Conservation (phyloP, 441 rosid species). For the Macaranga tanarius region DNA sequence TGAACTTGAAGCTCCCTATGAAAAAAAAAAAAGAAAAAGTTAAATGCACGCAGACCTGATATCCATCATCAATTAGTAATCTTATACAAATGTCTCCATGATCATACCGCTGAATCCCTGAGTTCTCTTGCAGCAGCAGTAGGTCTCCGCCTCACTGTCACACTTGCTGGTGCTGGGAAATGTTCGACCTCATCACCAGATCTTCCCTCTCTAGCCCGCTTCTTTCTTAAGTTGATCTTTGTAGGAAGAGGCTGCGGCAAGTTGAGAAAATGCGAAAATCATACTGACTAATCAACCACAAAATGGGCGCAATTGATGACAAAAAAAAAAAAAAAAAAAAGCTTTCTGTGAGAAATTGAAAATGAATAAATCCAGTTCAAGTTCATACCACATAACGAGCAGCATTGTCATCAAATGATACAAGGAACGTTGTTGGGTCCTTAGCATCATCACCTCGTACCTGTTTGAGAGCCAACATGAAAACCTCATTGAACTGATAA, state of each 20-base stretch:
- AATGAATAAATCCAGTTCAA: not conserved
- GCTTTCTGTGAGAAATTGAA: too few relatives aligned
- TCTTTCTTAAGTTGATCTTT: conserved; percentile 70
- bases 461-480: conserved; percentile 36
- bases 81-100: not conserved
- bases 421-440: conserved; percentile 74
- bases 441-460: conserved; percentile 66
- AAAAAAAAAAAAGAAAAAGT: conserved; percentile 20
- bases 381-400: conserved; percentile 78
- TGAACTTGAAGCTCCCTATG: conserved; percentile 49
- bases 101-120: conserved; percentile 64
- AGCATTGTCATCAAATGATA: conserved; percentile 67
- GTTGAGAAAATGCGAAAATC: conserved; percentile 8
- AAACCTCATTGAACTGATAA: conserved; percentile 15
- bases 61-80: not conserved
- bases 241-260: conserved; percentile 81
- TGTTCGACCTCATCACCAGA: conserved; percentile 81
- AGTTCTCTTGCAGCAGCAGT: conserved; percentile 59
- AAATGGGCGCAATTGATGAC: not conserved
- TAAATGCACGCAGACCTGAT: not conserved
- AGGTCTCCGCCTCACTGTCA: conserved; percentile 68
- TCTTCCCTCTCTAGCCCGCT: conserved; percentile 85
- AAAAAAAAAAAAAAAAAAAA: not conserved
- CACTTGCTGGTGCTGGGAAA: conserved; percentile 72
- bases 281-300: conserved; percentile 13